Evolutionary conservation across 805 yeast species (phyloP), one percentile per base, ranked within the genome.

Genomic region (Pichia manshurica): DNA sequence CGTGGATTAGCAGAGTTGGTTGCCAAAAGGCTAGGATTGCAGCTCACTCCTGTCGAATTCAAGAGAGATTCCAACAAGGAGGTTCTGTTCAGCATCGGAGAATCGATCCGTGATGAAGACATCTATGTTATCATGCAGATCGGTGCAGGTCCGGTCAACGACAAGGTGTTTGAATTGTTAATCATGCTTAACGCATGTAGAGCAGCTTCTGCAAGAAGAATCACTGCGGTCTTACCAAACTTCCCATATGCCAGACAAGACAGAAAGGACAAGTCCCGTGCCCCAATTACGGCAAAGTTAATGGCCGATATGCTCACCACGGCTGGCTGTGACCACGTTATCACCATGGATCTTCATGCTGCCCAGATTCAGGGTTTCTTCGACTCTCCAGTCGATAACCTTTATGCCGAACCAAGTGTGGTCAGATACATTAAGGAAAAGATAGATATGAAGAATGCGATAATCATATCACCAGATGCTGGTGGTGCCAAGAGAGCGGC

Each of bases 401-500:
- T 86, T 56, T 86, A 86, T 59, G 91, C 91, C 20, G 95, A 86
- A 66, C 93, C 93, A 46, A 75, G 82, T 55, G 90, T 84, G 31
- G 81, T 86, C 36, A 73, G 85, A 59, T 85, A 84, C 60, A 84
- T 86, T 42, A 76, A 74, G 51, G 90, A 82, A 54, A 73, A 76
- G 22, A 69, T 79, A 44, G 74, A 75, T 55, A 74, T 69, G 53
- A 66, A 77, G 37, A 76, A 84, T 41, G 78, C 87, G n/a, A 84
- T 85, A 46, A 79, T 86, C 46, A 79, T 86, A 16, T 86, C 93
- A 1, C 95, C 95, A 5, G 95, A 86, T 68, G 95, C 93, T 7
- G 95, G 95, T 63, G 95, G 95, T 53, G 93, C 93, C 49, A 86
- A 86, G 62, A 76, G 95, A 68, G 93, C 87, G n/a, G 93, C 93